These are phyloP conservation scores for Mariannaea sp. DNA, from an alignment of 2,329 filamentous ascomycete genomes.

Conservation along the genomic window DNA sequence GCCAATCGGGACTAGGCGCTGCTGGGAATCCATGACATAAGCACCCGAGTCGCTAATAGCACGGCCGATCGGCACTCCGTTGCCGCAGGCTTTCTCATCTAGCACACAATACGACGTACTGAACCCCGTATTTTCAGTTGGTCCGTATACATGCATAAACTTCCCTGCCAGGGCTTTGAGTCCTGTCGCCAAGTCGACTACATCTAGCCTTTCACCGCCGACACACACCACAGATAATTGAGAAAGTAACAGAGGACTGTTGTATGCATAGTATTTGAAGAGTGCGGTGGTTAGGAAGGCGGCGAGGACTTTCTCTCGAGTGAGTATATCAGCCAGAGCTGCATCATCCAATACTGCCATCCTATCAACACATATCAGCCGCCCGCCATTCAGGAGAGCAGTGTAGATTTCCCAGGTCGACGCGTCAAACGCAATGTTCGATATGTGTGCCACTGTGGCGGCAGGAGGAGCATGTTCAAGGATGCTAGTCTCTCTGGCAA, in stretches of 20 bases:
- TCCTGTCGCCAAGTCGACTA: constrained; percentile 7
- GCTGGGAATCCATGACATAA: constrained; percentile 32
- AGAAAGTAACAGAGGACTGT: constrained; percentile 9
- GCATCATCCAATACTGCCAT: background rate
- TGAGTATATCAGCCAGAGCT: constrained; percentile 9
- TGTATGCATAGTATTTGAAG: constrained; percentile 30
- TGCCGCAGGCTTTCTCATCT: constrained; percentile 5
- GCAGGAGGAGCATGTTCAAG: background rate
- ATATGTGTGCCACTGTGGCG: background rate
- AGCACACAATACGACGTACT: constrained; percentile 12
- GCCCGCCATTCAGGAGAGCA: background rate
- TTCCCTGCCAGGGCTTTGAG: background rate
- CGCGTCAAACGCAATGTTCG: background rate
- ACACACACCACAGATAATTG: constrained; percentile 15
- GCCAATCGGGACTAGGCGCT: constrained; percentile 32
- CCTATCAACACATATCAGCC: background rate
- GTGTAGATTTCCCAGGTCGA: background rate
- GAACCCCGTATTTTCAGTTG: constrained; percentile 26
- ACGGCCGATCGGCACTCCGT: constrained; percentile 29
- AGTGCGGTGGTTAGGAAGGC: constrained; percentile 24
- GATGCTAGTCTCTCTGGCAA: background rate
- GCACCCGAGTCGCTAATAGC: constrained; percentile 30
- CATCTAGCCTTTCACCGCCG: constrained; percentile 31
- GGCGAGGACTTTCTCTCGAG: constrained; percentile 10
- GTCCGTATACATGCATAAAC: constrained; percentile 24